Evolutionary conservation across 2,329 filamentous ascomycete species (phyloP), one percentile per base, ranked within the genome.

Genomic region (Madurella fahalii): DNA sequence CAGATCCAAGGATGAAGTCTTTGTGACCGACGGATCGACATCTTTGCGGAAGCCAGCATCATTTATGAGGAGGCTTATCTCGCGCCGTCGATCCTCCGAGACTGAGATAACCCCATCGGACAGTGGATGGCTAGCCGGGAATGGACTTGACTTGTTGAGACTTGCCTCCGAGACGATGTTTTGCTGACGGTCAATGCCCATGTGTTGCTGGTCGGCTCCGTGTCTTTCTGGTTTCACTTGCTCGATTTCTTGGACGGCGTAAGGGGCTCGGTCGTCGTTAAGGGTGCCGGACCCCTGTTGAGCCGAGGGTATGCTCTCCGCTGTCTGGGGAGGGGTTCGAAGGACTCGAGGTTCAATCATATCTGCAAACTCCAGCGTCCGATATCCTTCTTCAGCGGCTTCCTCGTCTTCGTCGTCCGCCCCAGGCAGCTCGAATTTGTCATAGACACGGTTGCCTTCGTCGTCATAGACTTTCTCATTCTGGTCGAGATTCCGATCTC

Each of bases 371-470:
- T 69, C 63, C 31, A 91, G 55, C 7, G 76, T 76, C n/a, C 84
- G 78, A 47, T 79, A 74, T 1, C 87, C 87, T 57, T 85, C 78
- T 53, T 86, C 80, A 9, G 74, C 74, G 13, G 78, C 76, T 4
- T 72, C 73, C 4, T 64, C 77, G 1, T 71, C 72, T 0, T 81
- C 83, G 11, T 83, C 81, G 7, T 84, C 79, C 8, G 82, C 73
- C 11, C 81, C 81, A 0, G 86, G 86, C 62, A 84, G 84, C 63
- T 95, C 90, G 60, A 95, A 94, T 54, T 85, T 88, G 58, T 80
- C 84, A 63, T 93, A 95, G 9, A 90, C 71, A 9, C 90, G 80
- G 58, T 87, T 77, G 0, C 90, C 90, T 0, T 79, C 71, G 11
- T 83, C 77, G 61, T 93, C 84, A 60, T 84, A 84, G 16, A 72